phyloP scores from a whole-genome alignment of 495 filamentous ascomycete species.

The Tuber melanosporum region DNA sequence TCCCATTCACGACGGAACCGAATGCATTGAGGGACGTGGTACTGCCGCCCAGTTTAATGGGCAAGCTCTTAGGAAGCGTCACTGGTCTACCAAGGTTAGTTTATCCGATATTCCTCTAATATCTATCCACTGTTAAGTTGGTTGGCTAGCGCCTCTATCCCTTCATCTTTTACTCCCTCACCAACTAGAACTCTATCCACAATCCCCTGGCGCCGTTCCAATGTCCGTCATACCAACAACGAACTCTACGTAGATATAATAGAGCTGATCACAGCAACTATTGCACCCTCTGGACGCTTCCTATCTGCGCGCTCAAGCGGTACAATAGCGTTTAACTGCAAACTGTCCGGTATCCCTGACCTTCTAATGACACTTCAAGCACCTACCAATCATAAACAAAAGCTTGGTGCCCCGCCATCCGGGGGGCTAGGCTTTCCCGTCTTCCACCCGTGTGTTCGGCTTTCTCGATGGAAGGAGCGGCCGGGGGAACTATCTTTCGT shows the following conservation, averaged over 20 bases:
- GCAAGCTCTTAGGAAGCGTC: conserved; percentile 82
- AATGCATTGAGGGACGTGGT: conserved; percentile 89
- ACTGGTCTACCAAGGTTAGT: conserved; percentile 54
- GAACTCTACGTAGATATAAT: conserved; percentile 96
- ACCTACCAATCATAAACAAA: conserved; percentile 48
- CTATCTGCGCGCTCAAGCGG: conserved; percentile 83
- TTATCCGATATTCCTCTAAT: neutral
- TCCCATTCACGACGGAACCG: conserved; percentile 83
- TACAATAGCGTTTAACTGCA: conserved; percentile 89
- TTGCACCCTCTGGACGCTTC: conserved; percentile 82
- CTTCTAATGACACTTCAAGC: conserved; percentile 63
- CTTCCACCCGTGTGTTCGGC: conserved; percentile 90
- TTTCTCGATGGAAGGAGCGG: conserved; percentile 75
- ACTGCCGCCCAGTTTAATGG: conserved; percentile 80
- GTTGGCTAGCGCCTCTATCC: conserved; percentile 43
- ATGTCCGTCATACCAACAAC: conserved; percentile 92
- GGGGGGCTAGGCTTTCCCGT: conserved; percentile 78
- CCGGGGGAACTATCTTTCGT: conserved; percentile 91
- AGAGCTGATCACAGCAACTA: conserved; percentile 76
- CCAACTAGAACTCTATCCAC: conserved; percentile 49
- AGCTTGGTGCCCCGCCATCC: conserved; percentile 48
- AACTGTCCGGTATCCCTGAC: conserved; percentile 90
- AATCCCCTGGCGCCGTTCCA: conserved; percentile 82
- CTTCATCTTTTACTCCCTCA: conserved; percentile 37
- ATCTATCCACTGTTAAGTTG: conserved; percentile 10